Percentiles rank a stretch among this genome's conserved stretches.
These are phyloP conservation scores for Ramularia collo-cygni DNA, from an alignment of 2,329 filamentous ascomycete species.

Conservation along the genomic window DNA sequence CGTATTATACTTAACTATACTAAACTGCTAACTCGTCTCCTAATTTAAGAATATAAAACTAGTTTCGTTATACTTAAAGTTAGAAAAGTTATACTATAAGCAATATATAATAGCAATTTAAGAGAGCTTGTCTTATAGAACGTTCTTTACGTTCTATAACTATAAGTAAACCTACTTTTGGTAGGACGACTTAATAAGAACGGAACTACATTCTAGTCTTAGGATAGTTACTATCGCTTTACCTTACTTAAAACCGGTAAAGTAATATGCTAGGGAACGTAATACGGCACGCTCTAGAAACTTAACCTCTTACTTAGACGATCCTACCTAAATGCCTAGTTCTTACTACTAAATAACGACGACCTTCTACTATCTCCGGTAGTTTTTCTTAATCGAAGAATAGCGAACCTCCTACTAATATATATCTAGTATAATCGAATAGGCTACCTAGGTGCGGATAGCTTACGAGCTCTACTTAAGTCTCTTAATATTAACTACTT, in stretches of 20 bases:
- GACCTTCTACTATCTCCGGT: neutral
- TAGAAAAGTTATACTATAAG: neutral
- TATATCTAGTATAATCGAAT: conserved; percentile 2
- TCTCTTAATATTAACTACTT: neutral
- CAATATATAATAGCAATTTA: neutral
- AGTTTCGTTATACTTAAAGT: neutral
- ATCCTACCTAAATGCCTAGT: neutral
- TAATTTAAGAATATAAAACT: neutral
- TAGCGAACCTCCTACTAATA: neutral
- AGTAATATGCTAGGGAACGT: neutral
- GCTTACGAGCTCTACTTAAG: neutral
- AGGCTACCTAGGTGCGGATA: conserved; percentile 1
- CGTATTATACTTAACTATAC: too few species aligned
- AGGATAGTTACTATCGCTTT: neutral
- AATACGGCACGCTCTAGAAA: neutral
- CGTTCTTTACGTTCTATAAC: neutral
- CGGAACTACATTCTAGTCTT: neutral
- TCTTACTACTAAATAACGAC: neutral
- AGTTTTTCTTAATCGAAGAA: neutral
- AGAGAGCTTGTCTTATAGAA: neutral
- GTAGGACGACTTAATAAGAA: neutral
- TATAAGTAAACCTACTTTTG: conserved; percentile 1
- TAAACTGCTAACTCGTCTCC: too few species aligned
- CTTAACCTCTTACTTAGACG: neutral
- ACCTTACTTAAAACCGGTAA: neutral